Evolutionary conservation across 2,329 filamentous ascomycete genomes (phyloP), one percentile per base, ranked within the genome.

Genomic region (Magnaporthiopsis incrustans): DNA sequence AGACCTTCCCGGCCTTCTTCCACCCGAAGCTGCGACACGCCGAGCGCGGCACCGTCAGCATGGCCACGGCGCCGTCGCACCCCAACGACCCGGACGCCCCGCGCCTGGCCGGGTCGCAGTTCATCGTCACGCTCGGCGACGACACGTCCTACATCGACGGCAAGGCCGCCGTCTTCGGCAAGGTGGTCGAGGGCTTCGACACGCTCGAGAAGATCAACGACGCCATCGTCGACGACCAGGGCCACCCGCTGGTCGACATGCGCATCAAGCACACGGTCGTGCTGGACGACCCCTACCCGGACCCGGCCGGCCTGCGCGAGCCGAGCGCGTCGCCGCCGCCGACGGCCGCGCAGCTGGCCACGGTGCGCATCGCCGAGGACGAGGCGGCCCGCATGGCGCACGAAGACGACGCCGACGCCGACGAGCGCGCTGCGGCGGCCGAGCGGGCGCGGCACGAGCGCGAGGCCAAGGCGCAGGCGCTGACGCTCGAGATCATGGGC

Each of bases 401-500:
- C 64, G 85, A 94, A 65, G 87, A 89, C 64, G 30, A 27, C 15
- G 79, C 79, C 33, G 73, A 81, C 4, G 92, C 96, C 68, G 90
- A 93, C 68, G 92, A 93, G 69, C 82, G 85, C 11, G 79, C 76
- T 3, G 70, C 68, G 3, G 91, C 89, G 27, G 81, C 84, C 5
- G 94, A 98, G 74, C 90, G 87, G 75, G 78, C 89, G 61, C 87
- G 94, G 62, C 86, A 92, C 67, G 92, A 98, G 74, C 85, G 92
- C 33, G 95, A 99, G 75, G 95, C 95, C 7, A 87, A 93, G 67
- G 94, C 94, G 0, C 95, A 98, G 75, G 95, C 95, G 0, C 79
- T 99, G 71, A 98, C 94, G 1, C 82, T 99, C 60, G 95, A 99
- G 78, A 96, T 99, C 88, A 95, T 99, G 77, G 95, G 95, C 58